Evolutionary conservation across 495 filamentous ascomycete species (phyloP).

Genomic region (Hypoxylon cercidicola): DNA sequence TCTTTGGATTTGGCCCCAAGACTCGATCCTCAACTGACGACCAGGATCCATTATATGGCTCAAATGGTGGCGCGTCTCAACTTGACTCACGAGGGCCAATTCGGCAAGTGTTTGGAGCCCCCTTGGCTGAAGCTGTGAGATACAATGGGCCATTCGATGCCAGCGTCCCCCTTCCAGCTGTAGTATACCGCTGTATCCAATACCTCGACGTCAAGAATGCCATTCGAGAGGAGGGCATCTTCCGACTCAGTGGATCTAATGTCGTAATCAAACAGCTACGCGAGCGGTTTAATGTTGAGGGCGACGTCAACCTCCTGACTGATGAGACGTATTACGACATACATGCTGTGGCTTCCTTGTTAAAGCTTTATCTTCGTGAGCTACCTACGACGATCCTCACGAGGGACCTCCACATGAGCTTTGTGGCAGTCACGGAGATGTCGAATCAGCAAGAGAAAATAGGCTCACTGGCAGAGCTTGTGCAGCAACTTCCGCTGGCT

Average conservation of each 20-base stretch:
- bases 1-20: constrained; percentile 85
- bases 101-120: constrained; percentile 85
- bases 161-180: constrained; percentile 82
- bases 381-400: constrained; percentile 91
- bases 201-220: constrained; percentile 89
- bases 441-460: constrained; percentile 81
- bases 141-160: constrained; percentile 78
- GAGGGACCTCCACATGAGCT: constrained; percentile 87
- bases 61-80: constrained; percentile 44
- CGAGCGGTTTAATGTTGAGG: constrained; percentile 92
- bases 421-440: constrained; percentile 85
- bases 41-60: constrained; percentile 58
- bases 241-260: constrained; percentile 93
- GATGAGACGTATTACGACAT: constrained; percentile 93
- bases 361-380: constrained; percentile 95
- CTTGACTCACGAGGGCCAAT: constrained; percentile 65
- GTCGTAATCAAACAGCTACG: constrained; percentile 89
- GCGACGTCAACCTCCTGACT: constrained; percentile 86
- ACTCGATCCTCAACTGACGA: constrained; percentile 59
- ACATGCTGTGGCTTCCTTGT: constrained; percentile 91
- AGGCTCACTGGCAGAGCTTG: constrained; percentile 82
- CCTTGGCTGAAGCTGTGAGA: constrained; percentile 86
- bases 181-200: constrained; percentile 95
- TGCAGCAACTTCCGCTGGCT: constrained; percentile 80
- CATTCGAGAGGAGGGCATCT: constrained; percentile 90